Percentiles rank a stretch among this genome's conserved stretches.
Evolutionary conservation across 805 yeast genomes (phyloP).

Genomic region (Nakazawaea wyomingensis): DNA sequence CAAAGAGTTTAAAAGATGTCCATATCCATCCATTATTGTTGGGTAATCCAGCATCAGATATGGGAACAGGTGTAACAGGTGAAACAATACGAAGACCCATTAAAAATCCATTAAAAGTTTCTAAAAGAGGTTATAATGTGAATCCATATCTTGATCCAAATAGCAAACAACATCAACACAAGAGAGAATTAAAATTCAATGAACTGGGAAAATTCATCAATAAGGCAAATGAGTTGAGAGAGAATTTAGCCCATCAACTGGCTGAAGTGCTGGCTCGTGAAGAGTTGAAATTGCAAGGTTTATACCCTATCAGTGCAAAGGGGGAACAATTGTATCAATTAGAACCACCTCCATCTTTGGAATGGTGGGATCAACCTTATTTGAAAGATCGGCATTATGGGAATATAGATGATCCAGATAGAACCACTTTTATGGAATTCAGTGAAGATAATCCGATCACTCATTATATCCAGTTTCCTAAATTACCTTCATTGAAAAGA

Average conservation of each 20-base stretch:
- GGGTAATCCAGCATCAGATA: background rate
- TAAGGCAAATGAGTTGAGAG: conserved; percentile 47
- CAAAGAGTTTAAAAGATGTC: conserved; percentile 8
- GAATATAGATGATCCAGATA: conserved; percentile 24
- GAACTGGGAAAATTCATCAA: conserved; percentile 60
- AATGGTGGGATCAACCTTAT: conserved; percentile 86
- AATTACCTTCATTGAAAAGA: conserved; percentile 30
- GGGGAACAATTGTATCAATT: conserved; percentile 55
- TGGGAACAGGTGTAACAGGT: background rate
- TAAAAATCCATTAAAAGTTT: conserved; percentile 2
- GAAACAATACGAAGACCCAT: background rate
- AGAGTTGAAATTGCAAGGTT: conserved; percentile 27
- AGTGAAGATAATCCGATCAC: conserved; percentile 49
- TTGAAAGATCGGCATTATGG: conserved; percentile 34
- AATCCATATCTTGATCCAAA: conserved; percentile 28
- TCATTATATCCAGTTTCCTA: conserved; percentile 78
- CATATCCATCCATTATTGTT: conserved; percentile 10
- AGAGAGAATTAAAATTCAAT: conserved; percentile 45
- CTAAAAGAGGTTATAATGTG: conserved; percentile 21
- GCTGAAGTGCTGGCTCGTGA: conserved; percentile 27
- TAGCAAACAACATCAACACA: conserved; percentile 16
- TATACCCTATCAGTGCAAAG: conserved; percentile 42
- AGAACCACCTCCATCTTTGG: conserved; percentile 55
- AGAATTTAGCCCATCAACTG: conserved; percentile 29
- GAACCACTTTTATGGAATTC: conserved; percentile 30